Evolutionary conservation across 2,329 filamentous ascomycete genomes (phyloP).

Genomic region (Pyrenophora teres): DNA sequence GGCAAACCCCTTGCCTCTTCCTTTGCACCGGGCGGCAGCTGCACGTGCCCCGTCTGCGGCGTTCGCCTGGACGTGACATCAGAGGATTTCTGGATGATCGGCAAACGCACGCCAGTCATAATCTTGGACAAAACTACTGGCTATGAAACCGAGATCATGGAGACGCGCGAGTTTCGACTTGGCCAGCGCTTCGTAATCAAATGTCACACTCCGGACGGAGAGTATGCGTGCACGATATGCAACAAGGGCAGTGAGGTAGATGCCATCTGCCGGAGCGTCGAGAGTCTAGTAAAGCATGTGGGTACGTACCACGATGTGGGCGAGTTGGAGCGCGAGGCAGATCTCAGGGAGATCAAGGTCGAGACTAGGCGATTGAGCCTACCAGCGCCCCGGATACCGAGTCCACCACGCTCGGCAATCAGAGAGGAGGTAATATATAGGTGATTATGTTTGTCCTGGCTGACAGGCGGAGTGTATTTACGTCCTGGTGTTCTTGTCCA

Average conservation of each 20-base stretch:
- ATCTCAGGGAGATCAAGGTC: constrained; percentile 35
- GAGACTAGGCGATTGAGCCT: constrained; percentile 26
- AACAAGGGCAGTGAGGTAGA: constrained; percentile 40
- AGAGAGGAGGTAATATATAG: constrained; percentile 28
- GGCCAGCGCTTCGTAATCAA: constrained; percentile 47
- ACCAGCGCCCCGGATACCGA: constrained; percentile 23
- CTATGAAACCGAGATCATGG: constrained; percentile 40
- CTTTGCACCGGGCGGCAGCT: constrained; percentile 41
- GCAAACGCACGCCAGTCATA: constrained; percentile 38
- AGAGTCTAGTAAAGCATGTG: constrained; percentile 45
- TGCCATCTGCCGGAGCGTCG: constrained; percentile 42
- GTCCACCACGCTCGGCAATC: constrained; percentile 15
- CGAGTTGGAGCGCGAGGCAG: constrained; percentile 40
- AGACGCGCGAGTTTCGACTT: constrained; percentile 44
- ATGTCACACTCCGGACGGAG: constrained; percentile 44
- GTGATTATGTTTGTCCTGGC: neutral
- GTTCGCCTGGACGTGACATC: constrained; percentile 32
- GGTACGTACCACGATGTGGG: constrained; percentile 39
- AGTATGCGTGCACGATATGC: constrained; percentile 47
- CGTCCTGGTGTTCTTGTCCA: no score
- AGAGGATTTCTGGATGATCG: constrained; percentile 48
- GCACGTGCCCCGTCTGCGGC: constrained; percentile 39
- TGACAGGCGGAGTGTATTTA: no score
- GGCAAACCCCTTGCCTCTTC: constrained; percentile 36
- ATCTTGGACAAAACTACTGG: constrained; percentile 25